Base-by-base conservation (phyloP, 257 asterid species). In the Penstemon eatonii region DNA sequence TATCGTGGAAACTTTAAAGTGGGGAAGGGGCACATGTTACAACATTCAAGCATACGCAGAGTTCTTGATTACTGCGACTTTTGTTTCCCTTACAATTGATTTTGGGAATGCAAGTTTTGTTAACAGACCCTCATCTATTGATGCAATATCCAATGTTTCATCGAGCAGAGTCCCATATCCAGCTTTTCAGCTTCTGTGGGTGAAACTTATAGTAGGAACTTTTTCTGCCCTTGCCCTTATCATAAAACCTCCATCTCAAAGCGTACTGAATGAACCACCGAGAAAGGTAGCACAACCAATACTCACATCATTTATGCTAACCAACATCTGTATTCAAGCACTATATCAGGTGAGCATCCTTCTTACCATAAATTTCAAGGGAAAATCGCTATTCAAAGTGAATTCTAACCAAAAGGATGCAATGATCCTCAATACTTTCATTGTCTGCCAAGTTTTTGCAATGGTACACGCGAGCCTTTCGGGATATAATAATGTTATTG, bases 1-100 rank as follows among this genome's bases (percentile, higher is more conserved):
- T 3, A 39, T 71, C 60, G 3, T 50, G 1, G 68, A 56, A 7
- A 68, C 33, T 57, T 66, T 63, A 65, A 71, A 38, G 19, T 71
- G 71, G 78, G 81, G 81, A 44, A 72, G 81, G 11, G 74, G 71
- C 15, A 60, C 71, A 18, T 71, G 67, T 13, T 66, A 62, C n/a
- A 47, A 37, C 44, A 36, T 63, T 59, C 71, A 75, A n/a, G 43
- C 42, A 3, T 75, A 75, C 38, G 46, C 61, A 8, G 70, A 65
- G 12, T 76, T 76, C 71, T 43, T 76, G 56, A 44, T 76, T 5
- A 70, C 56, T 51, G 76, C 76, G 50, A 76, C 66, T 33, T 46
- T 53, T 38, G 76, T 76, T 15, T 68, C 71, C 44, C 37, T 70
- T 10, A 65, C 59, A 55, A 40, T 53, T 4, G 76, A 76, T 25